Percentiles rank a stretch among this genome's conserved stretches.
phyloP scores from a whole-genome alignment of 2,329 filamentous ascomycete species.

The Fonsecaea erecta region DNA sequence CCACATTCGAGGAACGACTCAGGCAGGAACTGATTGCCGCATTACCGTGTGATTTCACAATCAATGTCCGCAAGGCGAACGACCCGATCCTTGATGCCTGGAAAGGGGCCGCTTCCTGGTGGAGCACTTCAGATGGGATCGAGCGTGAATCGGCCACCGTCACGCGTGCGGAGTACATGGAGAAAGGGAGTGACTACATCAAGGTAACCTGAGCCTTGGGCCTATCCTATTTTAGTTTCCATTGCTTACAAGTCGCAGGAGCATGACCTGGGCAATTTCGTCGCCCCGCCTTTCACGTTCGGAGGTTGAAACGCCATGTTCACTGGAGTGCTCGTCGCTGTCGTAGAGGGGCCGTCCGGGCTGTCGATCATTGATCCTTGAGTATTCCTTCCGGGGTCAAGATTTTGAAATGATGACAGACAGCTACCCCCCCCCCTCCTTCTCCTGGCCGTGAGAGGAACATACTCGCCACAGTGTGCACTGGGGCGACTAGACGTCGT shows the following conservation, averaged over 20 bases:
- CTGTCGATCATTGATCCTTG: background rate
- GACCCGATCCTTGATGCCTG: slow-evolving; percentile 87
- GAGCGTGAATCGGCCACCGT: slow-evolving; percentile 69
- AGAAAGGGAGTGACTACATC: slow-evolving; percentile 93
- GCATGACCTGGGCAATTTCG: slow-evolving; percentile 35
- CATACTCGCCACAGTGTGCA: background rate
- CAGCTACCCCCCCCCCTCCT: background rate
- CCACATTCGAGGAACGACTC: slow-evolving; percentile 83
- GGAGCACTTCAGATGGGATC: slow-evolving; percentile 56
- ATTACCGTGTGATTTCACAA: slow-evolving; percentile 68
- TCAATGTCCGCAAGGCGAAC: slow-evolving; percentile 73
- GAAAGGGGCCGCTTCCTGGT: slow-evolving; percentile 90
- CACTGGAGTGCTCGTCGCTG: background rate
- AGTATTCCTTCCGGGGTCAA: background rate
- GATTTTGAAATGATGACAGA: background rate
- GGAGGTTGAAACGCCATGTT: slow-evolving; percentile 14
- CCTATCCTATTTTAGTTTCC: slow-evolving; percentile 5
- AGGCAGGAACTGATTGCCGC: slow-evolving; percentile 72
- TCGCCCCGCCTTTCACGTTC: slow-evolving; percentile 28
- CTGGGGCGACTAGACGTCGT: background rate
- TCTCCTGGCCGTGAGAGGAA: background rate
- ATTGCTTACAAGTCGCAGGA: slow-evolving; percentile 29
- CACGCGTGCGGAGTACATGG: slow-evolving; percentile 79
- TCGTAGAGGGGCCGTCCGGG: background rate
- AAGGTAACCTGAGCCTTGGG: slow-evolving; percentile 60